Evolutionary conservation across 345 rosid genomes (phyloP).

Genomic region (Bruguiera parviflora): DNA sequence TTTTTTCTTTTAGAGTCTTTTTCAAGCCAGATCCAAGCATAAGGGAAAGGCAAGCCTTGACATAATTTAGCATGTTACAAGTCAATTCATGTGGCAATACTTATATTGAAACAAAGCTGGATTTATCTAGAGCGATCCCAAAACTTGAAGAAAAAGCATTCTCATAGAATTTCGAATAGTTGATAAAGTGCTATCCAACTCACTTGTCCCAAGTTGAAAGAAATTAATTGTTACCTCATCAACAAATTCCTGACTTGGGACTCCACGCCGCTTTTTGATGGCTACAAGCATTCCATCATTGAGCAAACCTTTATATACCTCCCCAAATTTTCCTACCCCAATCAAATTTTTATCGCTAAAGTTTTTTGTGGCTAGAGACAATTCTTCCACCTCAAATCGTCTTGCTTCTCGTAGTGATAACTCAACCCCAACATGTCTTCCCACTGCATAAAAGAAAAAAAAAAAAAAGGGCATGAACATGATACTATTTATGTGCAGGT

Average conservation of each 20-base stretch:
- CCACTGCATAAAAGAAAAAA: conserved; percentile 28
- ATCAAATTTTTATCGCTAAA: conserved; percentile 71
- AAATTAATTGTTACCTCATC: conserved; percentile 55
- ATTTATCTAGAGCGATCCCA: not conserved
- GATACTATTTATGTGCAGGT: conserved; percentile 1
- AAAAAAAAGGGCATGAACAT: conserved; percentile 15
- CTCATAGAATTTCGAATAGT: not conserved
- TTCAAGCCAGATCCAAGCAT: conserved; percentile 2
- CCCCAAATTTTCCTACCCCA: conserved; percentile 88
- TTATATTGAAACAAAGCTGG: not conserved
- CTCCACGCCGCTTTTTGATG: conserved; percentile 67
- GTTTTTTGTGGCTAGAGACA: conserved; percentile 77
- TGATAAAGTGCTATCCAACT: not conserved
- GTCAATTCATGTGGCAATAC: not conserved
- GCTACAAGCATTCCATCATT: conserved; percentile 93
- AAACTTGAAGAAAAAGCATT: not conserved
- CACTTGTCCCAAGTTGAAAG: not conserved
- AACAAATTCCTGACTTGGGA: conserved; percentile 69
- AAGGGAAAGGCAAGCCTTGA: not conserved
- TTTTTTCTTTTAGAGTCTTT: not conserved
- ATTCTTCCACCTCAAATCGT: conserved; percentile 78
- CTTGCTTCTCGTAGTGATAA: conserved; percentile 68
- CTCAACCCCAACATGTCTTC: conserved; percentile 73
- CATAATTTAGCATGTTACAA: not conserved
- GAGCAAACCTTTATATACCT: conserved; percentile 90